A percentile compares a stretch with the other conserved stretches of the same genome.
phyloP scores from a whole-genome alignment of 1,284 basidiomycete genomes.

The Ceratobasidium papillatum region DNA sequence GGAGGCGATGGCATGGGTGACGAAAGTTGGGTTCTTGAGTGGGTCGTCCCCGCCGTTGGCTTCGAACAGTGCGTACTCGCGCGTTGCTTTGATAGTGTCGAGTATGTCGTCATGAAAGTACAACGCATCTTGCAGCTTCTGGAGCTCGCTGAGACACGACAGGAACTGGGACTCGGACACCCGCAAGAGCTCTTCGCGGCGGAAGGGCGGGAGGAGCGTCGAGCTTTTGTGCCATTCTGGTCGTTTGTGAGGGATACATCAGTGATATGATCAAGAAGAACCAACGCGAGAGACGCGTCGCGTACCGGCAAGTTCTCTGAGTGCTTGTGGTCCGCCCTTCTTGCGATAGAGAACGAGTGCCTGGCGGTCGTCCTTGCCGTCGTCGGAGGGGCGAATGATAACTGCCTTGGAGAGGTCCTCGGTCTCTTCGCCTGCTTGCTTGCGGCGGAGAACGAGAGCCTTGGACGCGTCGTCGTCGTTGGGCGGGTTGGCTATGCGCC shows the following conservation, averaged over 20 bases:
- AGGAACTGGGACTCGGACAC: constrained; percentile 42
- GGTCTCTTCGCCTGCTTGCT: constrained; percentile 23
- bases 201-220: constrained; percentile 42
- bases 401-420: constrained; percentile 36
- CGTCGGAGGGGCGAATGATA: constrained; percentile 33
- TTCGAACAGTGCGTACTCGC: constrained; percentile 30
- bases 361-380: constrained; percentile 37
- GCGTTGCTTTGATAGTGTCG: constrained; percentile 37
- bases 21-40: constrained; percentile 21
- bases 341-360: constrained; percentile 38
- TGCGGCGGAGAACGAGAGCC: constrained; percentile 30
- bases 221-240: constrained; percentile 40
- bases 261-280: neutral
- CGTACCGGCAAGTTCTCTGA: constrained; percentile 16
- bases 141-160: constrained; percentile 35
- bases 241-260: neutral
- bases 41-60: constrained; percentile 37
- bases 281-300: neutral
- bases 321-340: constrained; percentile 19
- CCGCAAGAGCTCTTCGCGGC: constrained; percentile 39
- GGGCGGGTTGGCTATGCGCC: constrained; percentile 31
- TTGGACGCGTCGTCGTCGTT: constrained; percentile 34
- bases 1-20: constrained; percentile 40
- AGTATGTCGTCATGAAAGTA: constrained; percentile 43
- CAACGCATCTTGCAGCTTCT: constrained; percentile 40